phyloP scores from a whole-genome alignment of 805 yeast species.

The Metahyphopichia silvanorum region DNA sequence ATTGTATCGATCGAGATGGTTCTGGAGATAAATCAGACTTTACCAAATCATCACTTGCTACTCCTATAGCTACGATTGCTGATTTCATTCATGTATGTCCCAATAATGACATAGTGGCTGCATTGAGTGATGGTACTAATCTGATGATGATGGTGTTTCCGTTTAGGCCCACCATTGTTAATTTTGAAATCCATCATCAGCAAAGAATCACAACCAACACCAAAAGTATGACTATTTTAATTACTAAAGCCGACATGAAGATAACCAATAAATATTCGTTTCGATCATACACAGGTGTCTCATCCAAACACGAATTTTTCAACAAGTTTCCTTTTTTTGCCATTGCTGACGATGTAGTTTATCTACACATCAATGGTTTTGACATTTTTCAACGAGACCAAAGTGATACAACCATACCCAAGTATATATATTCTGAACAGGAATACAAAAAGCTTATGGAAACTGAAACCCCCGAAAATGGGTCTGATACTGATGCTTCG shows the following conservation, averaged over 20 bases:
- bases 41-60: too few relatives aligned
- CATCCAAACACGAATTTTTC: constrained; percentile 1
- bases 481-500: too few relatives aligned
- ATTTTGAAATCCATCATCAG: constrained; percentile 27
- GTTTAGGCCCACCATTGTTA: constrained; percentile 19
- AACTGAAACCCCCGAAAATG: too few relatives aligned
- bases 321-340: constrained; percentile 5
- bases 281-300: constrained; percentile 7
- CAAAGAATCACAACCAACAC: constrained; percentile 34
- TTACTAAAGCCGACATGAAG: constrained; percentile 24
- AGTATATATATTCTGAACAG: neutral
- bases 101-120: constrained; percentile 22
- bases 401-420: constrained; percentile 7
- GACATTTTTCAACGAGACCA: constrained; percentile 32
- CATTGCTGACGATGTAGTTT: constrained; percentile 12
- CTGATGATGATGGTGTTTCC: constrained; percentile 28
- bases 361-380: constrained; percentile 27
- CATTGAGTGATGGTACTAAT: constrained; percentile 30
- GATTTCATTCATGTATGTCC: constrained; percentile 19
- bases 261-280: constrained; percentile 15
- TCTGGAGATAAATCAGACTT: too few relatives aligned
- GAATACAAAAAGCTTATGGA: too few relatives aligned
- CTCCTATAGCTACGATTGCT: constrained; percentile 27
- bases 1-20: too few relatives aligned
- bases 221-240: constrained; percentile 19